Evolutionary conservation across 192 early-diverging fungal species (phyloP), one percentile per base, ranked within the genome.

Genomic region (Neocallimastix lanati): DNA sequence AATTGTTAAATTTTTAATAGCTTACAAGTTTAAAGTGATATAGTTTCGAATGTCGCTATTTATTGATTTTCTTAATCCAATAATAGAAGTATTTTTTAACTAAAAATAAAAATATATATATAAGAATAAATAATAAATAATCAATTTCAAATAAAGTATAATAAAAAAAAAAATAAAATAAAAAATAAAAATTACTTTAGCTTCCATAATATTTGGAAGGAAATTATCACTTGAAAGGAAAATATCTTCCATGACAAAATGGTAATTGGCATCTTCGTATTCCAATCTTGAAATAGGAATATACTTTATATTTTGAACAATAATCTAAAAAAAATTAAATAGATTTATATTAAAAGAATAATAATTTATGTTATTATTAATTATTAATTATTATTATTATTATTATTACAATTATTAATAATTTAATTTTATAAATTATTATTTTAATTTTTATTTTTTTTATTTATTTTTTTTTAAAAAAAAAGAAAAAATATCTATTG

Each of bases 231-330:
- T 79, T 2, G 85, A 82, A 11, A 86, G 29, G 5, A 86, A 77
- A n/a, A 86, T 77, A 38, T 86, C 77, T 76, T 86, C 85, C 25
- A 86, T 76, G 12, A 86, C 78, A 30, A 86, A 16, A 79, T 87
- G 83, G 28, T 28, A 84, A n/a, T 80, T 67, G 5, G 35, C 80
- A 28, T 85, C 83, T 33, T 78, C 76, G 50, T 86, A 83, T 78
- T 86, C 85, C n/a, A 86, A 82, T 76, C 85, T 84, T 12, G 85
- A 83, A 40, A 86, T 86, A 18, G 85, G 85, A 78, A 86, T 85
- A 67, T 86, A 85, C 76, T 80, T 81, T 29, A 86, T 76, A 28
- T 86, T 80, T 28, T 87, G 81, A 33, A 87, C 30, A 28, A 86
- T 16, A 28, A 86, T 80, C 82, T 83, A 35, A 16, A 27, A n/a